Evolutionary conservation across 176 grass and related monocot species (phyloP).

Genomic region (Neostapfia colusana): DNA sequence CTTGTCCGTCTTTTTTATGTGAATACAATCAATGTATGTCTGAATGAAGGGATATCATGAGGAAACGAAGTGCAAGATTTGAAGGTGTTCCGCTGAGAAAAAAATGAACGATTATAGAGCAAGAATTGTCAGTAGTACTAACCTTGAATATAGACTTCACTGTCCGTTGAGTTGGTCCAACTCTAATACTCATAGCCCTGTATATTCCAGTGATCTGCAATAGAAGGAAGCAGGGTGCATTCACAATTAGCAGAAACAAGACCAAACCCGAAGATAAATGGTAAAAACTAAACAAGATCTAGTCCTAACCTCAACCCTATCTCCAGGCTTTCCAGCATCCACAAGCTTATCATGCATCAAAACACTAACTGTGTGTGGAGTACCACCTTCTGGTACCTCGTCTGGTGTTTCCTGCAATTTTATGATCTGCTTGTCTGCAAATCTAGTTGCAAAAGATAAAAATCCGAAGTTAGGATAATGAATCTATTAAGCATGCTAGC

Average conservation of each 20-base stretch:
- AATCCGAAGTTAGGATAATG: constrained; percentile 17
- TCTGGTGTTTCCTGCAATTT: constrained; percentile 98
- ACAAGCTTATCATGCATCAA: constrained; percentile 99
- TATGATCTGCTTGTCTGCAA: constrained; percentile 94
- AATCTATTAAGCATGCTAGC: constrained; percentile 6
- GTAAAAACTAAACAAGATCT: constrained; percentile 10
- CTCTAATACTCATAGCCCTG: constrained; percentile 94
- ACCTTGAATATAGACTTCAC: constrained; percentile 99
- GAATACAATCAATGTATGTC: constrained; percentile 99
- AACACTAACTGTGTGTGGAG: constrained; percentile 95
- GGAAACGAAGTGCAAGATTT: background rate
- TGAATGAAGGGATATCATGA: constrained; percentile 34
- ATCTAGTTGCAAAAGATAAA: constrained; percentile 47
- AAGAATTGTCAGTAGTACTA: constrained; percentile 20
- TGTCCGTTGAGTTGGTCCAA: constrained; percentile 81
- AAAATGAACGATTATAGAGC: constrained; percentile 9
- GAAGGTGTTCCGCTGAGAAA: background rate
- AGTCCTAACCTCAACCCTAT: constrained; percentile 84
- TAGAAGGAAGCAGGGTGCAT: constrained; percentile 9
- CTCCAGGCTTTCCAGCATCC: constrained; percentile 90
- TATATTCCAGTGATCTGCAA: constrained; percentile 89
- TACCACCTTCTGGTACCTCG: constrained; percentile 93
- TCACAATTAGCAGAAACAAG: constrained; percentile 24
- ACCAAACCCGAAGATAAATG: constrained; percentile 6
- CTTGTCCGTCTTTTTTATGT: constrained; percentile 97